Evolutionary conservation across 2,329 filamentous ascomycete species (phyloP).

Genomic region (Pyricularia grisea): DNA sequence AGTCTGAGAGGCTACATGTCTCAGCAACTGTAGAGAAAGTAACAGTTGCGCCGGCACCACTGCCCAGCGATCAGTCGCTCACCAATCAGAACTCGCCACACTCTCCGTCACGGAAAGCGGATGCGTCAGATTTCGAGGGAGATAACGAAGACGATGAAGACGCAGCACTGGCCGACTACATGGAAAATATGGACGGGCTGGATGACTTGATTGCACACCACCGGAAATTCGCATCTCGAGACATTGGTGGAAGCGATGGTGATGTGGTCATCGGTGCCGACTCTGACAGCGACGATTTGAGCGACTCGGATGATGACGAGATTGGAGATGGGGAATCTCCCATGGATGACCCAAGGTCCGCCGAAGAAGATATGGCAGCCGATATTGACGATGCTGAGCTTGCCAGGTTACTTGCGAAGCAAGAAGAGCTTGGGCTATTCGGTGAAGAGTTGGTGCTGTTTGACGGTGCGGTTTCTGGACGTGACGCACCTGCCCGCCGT

Average conservation of each 20-base stretch:
- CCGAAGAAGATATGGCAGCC: conserved; percentile 30
- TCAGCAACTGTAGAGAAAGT: conserved; percentile 3
- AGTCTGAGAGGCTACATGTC: conserved; percentile 2
- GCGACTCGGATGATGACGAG: conserved; percentile 23
- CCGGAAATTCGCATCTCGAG: conserved; percentile 22
- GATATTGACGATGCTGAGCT: conserved; percentile 51
- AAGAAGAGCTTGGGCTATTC: conserved; percentile 53
- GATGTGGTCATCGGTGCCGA: conserved; percentile 20
- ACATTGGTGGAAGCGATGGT: conserved; percentile 33
- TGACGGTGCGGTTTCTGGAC: conserved; percentile 22
- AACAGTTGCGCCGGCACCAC: not conserved
- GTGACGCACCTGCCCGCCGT: conserved; percentile 19
- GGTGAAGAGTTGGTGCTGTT: conserved; percentile 50
- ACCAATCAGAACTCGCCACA: not conserved
- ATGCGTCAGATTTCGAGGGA: not conserved
- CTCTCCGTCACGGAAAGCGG: not conserved
- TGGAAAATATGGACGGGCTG: conserved; percentile 50
- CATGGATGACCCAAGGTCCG: conserved; percentile 11
- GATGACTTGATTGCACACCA: conserved; percentile 12
- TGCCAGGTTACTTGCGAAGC: conserved; percentile 49
- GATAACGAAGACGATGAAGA: conserved; percentile 20
- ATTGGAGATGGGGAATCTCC: not conserved
- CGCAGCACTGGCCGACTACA: conserved; percentile 59
- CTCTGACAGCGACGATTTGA: not conserved
- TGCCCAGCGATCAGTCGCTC: not conserved